phyloP scores from a whole-genome alignment of 345 rosid species.

The Chamaenerion angustifolium region DNA sequence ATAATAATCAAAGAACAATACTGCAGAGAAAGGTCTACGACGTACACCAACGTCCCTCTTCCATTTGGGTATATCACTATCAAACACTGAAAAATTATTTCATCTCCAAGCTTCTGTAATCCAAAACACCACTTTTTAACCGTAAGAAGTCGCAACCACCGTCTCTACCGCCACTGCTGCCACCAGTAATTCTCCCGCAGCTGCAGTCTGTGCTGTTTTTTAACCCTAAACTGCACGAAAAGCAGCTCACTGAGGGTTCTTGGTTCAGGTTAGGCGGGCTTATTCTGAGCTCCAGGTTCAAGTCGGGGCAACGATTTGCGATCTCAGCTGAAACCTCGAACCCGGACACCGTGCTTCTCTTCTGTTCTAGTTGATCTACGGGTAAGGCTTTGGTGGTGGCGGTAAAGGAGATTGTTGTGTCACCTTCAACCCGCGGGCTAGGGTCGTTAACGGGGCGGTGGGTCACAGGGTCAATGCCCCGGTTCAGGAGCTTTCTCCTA shows the following conservation, averaged over 20 bases:
- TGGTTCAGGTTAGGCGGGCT: constrained; percentile 21
- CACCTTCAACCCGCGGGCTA: constrained; percentile 3
- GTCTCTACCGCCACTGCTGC: constrained; percentile 2
- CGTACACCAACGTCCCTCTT: too few species aligned
- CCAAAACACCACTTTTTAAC: constrained; percentile 22
- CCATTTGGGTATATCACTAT: too few species aligned
- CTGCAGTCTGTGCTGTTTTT: constrained; percentile 27
- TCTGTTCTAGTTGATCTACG: constrained; percentile 7
- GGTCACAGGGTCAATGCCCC: constrained; percentile 68
- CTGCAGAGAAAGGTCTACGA: too few species aligned
- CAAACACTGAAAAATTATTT: constrained; percentile 13
- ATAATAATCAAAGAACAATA: too few species aligned
- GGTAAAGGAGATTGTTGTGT: constrained; percentile 12
- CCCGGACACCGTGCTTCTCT: neutral
- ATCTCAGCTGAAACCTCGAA: constrained; percentile 5
- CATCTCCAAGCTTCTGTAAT: constrained; percentile 46
- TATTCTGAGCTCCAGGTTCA: constrained; percentile 36
- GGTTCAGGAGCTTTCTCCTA: constrained; percentile 61
- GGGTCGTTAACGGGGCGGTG: constrained; percentile 47
- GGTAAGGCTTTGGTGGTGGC: neutral
- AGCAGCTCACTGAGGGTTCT: constrained; percentile 18
- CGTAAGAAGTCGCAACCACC: constrained; percentile 26
- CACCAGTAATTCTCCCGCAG: constrained; percentile 9
- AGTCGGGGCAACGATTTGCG: constrained; percentile 21
- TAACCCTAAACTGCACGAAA: constrained; percentile 23